Base-by-base conservation (phyloP, 148 eudicot species). In the Amaranthus hypochondriacus region DNA sequence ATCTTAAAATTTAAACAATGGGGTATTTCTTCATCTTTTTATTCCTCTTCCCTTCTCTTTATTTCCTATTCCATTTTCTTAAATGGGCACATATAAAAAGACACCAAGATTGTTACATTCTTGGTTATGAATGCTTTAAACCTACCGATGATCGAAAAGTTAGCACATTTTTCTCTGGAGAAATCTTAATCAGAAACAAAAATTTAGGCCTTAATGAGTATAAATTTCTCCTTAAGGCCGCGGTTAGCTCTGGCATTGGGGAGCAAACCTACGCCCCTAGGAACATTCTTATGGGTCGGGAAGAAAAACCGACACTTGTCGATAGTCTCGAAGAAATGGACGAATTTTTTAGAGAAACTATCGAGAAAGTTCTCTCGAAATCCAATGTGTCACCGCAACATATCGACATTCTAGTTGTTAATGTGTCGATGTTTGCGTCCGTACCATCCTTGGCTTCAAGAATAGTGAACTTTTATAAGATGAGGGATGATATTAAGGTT, bases 181-280 rank as follows among this genome's bases (percentile, higher is more conserved):
- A 88, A 2, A 66, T 92, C 85, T 72, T 90, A 5, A 65, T 49
- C 44, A 75, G 97, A 15, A 92, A 87, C 82, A 75, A 83, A 15
- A 78, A 83, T 39, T 81, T 92, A 44, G 90, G 96, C 63, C 81
- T 88, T 59, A 75, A 81, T 39, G 97, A 92, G 82, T 87, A 84
- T 85, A 86, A 84, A 75, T 92, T 92, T 71, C 87, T 90, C 67
- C 80, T 92, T 6, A 87, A 83, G 61, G 91, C 96, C 64, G 75
- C 83, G 4, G 90, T 92, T 4, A 88, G 83, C 75, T 86, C 97
- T 0, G 97, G 96, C 66, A 78, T 92, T 18, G 96, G 97, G n/a
- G 97, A 92, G 70, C 77, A 83, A 8, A 92, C 93, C 2, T 92
- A 92, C 72, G 93, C 76, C 64, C 97, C 97, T 3, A 77, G 81